Base-by-base conservation (phyloP, 2,329 filamentous ascomycete genomes). In the Colletotrichum chrysophilum region DNA sequence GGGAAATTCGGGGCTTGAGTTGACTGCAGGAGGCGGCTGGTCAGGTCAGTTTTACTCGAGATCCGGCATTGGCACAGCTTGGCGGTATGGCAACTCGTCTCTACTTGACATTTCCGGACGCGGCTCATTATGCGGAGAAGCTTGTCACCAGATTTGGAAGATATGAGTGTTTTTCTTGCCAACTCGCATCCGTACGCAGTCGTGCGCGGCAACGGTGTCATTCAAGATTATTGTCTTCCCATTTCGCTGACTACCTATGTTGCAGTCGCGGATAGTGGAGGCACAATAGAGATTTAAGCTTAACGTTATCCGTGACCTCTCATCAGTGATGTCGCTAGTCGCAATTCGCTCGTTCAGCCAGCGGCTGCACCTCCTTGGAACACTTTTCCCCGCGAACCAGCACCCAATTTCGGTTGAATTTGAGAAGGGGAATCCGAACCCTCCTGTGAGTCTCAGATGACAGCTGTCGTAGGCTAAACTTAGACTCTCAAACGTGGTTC, bases 391-490 rank as follows among this genome's bases (percentile, higher is more conserved):
- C 43, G 43, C 43, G 10, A 21, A 21, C 43, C 38, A 21, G 28
- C 14, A 43, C 38, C 48, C 24, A 67, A 32, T 68, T 48, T 73
- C 64, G 64, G 73, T 28, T 65, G 56, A 55, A 21, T 7, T 52
- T 24, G 18, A 48, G 10, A n/a, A 62, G 72, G 43, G 4, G 10
- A 36, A 18, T 30, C 14, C 60, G 34, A 43, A 12, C 16, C 43
- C 30, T 60, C 24, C 36, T 66, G 55, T 32, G n/a, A 67, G 69
- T 72, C 73, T 75, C 73, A 67, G 64, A 73, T 75, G 73, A 12
- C 70, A 75, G 73, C 34, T 72, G 69, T 75, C 38, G 32, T 43
- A 36, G 38, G 61, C 69, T 75, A 75, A 75, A 75, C 61, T 58
- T 75, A 73, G 73, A 75, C 30, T 75, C 64, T 73, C 36, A 75